Conservation (phyloP, 257 asterid species). For the Nyctanthes arbortristis region DNA sequence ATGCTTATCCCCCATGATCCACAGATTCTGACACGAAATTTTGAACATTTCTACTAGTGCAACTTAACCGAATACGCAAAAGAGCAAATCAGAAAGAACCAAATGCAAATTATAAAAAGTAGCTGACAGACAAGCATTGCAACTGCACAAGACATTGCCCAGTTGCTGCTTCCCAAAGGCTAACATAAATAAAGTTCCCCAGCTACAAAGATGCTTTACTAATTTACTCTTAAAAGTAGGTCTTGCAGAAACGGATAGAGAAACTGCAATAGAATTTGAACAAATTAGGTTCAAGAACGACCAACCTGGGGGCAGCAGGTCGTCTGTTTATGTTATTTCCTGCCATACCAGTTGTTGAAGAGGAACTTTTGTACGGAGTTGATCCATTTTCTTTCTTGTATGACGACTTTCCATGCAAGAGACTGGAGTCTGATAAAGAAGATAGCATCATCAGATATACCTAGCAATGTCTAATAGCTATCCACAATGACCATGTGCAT, state of each 20-base stretch:
- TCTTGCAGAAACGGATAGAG: constrained; percentile 1
- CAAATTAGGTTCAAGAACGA: constrained; percentile 14
- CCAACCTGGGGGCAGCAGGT: constrained; percentile 49
- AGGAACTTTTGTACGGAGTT: constrained; percentile 34
- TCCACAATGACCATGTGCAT: neutral
- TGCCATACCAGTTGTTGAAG: constrained; percentile 42
- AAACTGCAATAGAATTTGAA: neutral
- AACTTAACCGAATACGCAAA: neutral
- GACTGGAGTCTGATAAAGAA: constrained; percentile 48
- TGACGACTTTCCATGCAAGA: constrained; percentile 48
- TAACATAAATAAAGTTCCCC: neutral
- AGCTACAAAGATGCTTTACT: neutral
- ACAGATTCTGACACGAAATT: neutral
- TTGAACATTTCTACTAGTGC: constrained; percentile 1
- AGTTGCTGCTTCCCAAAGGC: neutral
- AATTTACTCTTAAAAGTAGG: neutral
- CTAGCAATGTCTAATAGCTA: constrained; percentile 4
- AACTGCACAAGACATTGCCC: constrained; percentile 6
- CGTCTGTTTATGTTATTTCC: constrained; percentile 52
- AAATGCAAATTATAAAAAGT: neutral
- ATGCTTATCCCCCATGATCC: constrained; percentile 6
- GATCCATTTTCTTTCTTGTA: constrained; percentile 73
- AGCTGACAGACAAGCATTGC: constrained; percentile 11
- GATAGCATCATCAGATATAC: constrained; percentile 1
- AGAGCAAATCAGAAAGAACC: neutral